A percentile compares a stretch with the other conserved stretches of the same genome.
Evolutionary conservation across 768 basidiomycete genomes (phyloP).

Genomic region (Nevesoporus exiguus): DNA sequence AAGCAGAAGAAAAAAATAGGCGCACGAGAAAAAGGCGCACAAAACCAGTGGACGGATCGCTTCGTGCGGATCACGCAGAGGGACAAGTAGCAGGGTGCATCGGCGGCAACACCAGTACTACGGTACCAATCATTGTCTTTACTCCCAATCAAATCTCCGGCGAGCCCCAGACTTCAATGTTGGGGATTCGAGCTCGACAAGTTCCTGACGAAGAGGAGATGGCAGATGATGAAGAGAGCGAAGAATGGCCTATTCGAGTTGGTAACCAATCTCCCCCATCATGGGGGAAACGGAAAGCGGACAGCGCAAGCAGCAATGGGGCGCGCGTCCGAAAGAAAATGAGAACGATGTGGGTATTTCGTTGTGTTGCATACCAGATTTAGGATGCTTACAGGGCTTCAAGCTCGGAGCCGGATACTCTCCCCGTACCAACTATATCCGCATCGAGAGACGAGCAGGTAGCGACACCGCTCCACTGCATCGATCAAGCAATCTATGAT

Average conservation of each 20-base stretch:
- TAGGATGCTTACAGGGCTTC: slow-evolving; percentile 3
- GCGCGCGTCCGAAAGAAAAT: slow-evolving; percentile 39
- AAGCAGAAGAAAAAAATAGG: slow-evolving; percentile 66
- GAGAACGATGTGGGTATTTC: slow-evolving; percentile 38
- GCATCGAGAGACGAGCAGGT: slow-evolving; percentile 8
- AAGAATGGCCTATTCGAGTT: slow-evolving; percentile 64
- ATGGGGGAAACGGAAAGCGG: slow-evolving; percentile 63
- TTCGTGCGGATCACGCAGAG: slow-evolving; percentile 22
- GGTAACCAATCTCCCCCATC: slow-evolving; percentile 60
- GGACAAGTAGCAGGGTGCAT: slow-evolving; percentile 12
- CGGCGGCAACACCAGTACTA: slow-evolving; percentile 4
- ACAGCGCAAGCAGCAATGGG: slow-evolving; percentile 35
- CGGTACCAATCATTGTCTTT: slow-evolving; percentile 27
- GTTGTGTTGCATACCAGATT: neutral
- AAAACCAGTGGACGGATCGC: slow-evolving; percentile 29
- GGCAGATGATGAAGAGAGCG: slow-evolving; percentile 53
- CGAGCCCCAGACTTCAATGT: slow-evolving; percentile 29
- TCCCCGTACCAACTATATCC: slow-evolving; percentile 2
- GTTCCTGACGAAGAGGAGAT: slow-evolving; percentile 64
- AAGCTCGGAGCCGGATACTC: neutral
- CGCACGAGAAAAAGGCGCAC: slow-evolving; percentile 47
- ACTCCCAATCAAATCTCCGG: slow-evolving; percentile 19
- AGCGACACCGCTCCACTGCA: slow-evolving; percentile 46
- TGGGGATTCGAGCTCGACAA: slow-evolving; percentile 28
- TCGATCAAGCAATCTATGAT: slow-evolving; percentile 60